phyloP scores from a whole-genome alignment of 2,329 filamentous ascomycete genomes.

The Monosporascus sp. region DNA sequence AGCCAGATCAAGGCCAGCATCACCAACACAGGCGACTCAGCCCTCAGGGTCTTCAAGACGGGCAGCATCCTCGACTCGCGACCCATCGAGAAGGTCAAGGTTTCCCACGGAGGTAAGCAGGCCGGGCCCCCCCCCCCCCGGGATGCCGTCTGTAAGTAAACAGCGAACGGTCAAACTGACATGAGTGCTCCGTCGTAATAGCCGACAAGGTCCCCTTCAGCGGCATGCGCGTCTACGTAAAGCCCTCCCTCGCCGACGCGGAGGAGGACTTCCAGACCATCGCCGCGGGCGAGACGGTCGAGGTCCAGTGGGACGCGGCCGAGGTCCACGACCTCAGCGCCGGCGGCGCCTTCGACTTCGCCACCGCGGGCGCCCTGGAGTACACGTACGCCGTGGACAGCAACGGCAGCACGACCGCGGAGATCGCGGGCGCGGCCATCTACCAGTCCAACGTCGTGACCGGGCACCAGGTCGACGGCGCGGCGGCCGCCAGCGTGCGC shows the following conservation, averaged over 20 bases:
- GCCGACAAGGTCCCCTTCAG: conserved; percentile 5
- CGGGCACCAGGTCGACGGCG: not conserved
- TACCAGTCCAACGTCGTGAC: not conserved
- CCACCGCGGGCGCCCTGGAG: not conserved
- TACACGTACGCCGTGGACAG: not conserved
- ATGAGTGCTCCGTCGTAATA: not conserved
- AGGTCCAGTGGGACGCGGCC: conserved; percentile 4
- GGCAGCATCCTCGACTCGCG: conserved; percentile 43
- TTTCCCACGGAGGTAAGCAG: conserved; percentile 36
- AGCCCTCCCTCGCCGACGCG: not conserved
- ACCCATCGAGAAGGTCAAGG: conserved; percentile 42
- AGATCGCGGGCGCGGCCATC: not conserved
- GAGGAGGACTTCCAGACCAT: conserved; percentile 7
- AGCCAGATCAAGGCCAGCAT: conserved; percentile 42
- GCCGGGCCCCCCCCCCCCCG: not conserved
- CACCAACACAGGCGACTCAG: conserved; percentile 41
- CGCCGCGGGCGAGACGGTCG: conserved; percentile 2
- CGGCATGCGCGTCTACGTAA: conserved; percentile 3
- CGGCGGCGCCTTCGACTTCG: conserved; percentile 7
- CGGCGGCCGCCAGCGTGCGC: not conserved
- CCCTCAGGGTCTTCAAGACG: conserved; percentile 42
- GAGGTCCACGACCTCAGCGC: conserved; percentile 7
- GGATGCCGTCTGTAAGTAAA: not conserved
- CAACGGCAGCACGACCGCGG: not conserved
- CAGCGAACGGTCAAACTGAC: too few relatives aligned